Base-by-base conservation (phyloP, 345 rosid genomes). In the Hibiscus tridactylites region DNA sequence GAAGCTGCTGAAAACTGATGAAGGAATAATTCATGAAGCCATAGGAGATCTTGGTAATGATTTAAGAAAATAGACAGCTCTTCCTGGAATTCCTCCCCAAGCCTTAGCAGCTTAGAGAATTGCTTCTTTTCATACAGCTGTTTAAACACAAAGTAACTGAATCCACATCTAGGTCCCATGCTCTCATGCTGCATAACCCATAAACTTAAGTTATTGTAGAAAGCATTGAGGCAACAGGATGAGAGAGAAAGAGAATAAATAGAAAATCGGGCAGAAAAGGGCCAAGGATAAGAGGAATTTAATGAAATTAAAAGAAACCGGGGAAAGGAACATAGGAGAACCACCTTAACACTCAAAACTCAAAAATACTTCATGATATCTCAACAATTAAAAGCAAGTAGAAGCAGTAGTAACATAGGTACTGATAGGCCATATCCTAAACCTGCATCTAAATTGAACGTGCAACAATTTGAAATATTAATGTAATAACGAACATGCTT, bases 61-160 rank as follows among this genome's bases (percentile, higher is more conserved):
- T 83, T 89, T 35, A 95, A 83, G 78, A 89, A 95, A 73, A 88
- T 77, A 37, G 85, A 76, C 54, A 95, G 77, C 77, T 89, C 96
- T 56, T 90, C 92, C 60, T 82, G 96, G 74, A 95, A 95, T 70
- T 95, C 99, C 80, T 95, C 99, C 42, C 99, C 99, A 42, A 92
- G 94, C 84, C 96, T 82, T 72, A 92, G 79, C 79, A 95, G 88
- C 88, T 84, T 86, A 26, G 99, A 86, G 61, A 85, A 87, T 65
- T 90, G 93, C 78, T 80, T 87, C 80, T 76, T 89, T 71, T 76
- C 75, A 61, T 84, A 83, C 50, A 95, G 76, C 78, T 90, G 93
- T 70, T 89, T 78, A 78, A 92, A 92, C 70, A 92, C 99, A 77
- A 83, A 95, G 79, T 88, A 88, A 77, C 94, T 86, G 86, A 95